These are phyloP conservation scores for Vaccinium macrocarpon DNA, from an alignment of 148 eudicot species.

Conservation along the genomic window DNA sequence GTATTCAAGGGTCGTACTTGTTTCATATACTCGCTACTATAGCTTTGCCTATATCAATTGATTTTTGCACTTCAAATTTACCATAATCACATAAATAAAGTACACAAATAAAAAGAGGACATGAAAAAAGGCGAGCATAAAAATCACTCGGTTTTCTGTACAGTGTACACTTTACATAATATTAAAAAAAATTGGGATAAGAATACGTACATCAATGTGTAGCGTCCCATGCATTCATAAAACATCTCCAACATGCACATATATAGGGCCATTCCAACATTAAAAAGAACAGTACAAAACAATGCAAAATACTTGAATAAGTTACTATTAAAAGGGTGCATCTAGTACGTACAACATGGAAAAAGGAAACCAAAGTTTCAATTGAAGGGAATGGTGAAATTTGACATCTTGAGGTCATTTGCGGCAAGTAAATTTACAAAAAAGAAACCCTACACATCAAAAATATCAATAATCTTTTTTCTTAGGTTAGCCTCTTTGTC, in stretches of 20 bases:
- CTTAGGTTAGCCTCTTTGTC: conserved; percentile 38
- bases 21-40: no score
- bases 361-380: conserved; percentile 16
- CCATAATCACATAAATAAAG: no score
- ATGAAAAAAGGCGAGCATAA: no score
- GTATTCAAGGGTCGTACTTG: no score
- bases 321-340: conserved; percentile 8
- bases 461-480: conserved; percentile 14
- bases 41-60: no score
- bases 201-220: no score
- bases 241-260: neutral
- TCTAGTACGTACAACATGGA: conserved; percentile 19
- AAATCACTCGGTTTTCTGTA: neutral
- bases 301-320: conserved; percentile 7
- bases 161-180: no score
- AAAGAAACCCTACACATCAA: conserved; percentile 43
- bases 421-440: conserved; percentile 48
- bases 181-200: no score
- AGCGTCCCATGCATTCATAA: neutral
- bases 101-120: no score
- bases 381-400: conserved; percentile 21
- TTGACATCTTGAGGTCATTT: conserved; percentile 32
- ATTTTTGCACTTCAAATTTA: no score
- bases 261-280: neutral
- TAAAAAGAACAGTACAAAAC: neutral